Base-by-base conservation (phyloP, 441 rosid species). In the Erodium chrysanthum region DNA sequence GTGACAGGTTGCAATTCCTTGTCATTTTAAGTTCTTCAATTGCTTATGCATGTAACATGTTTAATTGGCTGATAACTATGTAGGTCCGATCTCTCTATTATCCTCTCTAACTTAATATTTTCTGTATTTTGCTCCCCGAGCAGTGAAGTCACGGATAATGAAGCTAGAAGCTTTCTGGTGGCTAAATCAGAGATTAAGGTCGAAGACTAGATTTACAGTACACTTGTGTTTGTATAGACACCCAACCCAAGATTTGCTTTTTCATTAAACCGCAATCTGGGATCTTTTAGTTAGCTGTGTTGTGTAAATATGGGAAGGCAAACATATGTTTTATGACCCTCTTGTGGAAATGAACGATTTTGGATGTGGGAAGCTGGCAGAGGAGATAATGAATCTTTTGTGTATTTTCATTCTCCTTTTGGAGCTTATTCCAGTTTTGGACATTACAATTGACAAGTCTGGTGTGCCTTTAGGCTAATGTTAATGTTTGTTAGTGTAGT, bases 111-210 rank as follows among this genome's bases (percentile, higher is more conserved):
- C 11, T 80, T 17, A 46, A 12, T 0, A 29, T 59, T 70, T 14
- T 63, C 44, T 29, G 11, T 66, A 33, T 62, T 74, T 52, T 72
- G 50, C 60, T 54, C 74, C 10, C 50, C 20, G 37, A 70, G 59
- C 96, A 94, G 97, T 69, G 88, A 87, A 33, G 86, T 84, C 50
- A 68, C 83, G 1, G 91, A 86, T 54, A 91, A 84, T 61, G 87
- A 88, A 70, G 92, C 84, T 20, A 70, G 74, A 12, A 65, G 64
- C 68, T 86, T 87, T 75, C 59, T 77, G 17, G 71, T 76, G 33
- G n/a, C n/a, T 56, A 82, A 80, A 79, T 68, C 71, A 35, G 86
- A 84, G 77, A 82, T 80, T 14, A 69, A 78, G 70, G 22, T 71
- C 2, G 81, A 83, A 70, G 79, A 15, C 7, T 52, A 18, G 58